Evolutionary conservation across 176 grass and related monocot genomes (phyloP).

Genomic region (Oryza nivara): DNA sequence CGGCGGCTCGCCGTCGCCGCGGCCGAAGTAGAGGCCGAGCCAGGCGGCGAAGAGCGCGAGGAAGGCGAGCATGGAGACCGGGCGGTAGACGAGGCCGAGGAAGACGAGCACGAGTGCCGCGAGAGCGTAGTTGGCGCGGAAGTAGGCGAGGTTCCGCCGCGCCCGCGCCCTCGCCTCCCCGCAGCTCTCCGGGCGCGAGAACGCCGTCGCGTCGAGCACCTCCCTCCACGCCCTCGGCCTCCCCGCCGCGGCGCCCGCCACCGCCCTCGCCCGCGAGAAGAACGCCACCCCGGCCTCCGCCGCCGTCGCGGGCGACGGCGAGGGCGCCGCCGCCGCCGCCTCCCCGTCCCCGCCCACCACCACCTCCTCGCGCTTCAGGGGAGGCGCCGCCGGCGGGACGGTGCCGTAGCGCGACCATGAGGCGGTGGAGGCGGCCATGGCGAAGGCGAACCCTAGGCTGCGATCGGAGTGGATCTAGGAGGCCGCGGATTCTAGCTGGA

Average conservation of each 20-base stretch:
- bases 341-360: not conserved
- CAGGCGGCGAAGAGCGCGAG: conserved; percentile 71
- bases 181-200: conserved; percentile 72
- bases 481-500: not conserved
- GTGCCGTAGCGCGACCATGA: conserved; percentile 66
- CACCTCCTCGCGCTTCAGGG: not conserved
- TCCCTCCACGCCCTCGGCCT: conserved; percentile 78
- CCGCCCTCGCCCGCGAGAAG: conserved; percentile 69
- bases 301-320: conserved; percentile 24
- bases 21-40: conserved; percentile 74
- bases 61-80: conserved; percentile 73
- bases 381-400: conserved; percentile 45
- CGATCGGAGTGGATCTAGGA: conserved; percentile 50
- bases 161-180: conserved; percentile 61
- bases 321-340: conserved; percentile 3
- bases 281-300: conserved; percentile 55
- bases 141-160: conserved; percentile 84
- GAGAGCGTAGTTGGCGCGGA: conserved; percentile 91
- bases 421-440: conserved; percentile 56
- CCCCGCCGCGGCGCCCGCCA: conserved; percentile 50
- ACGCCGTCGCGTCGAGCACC: conserved; percentile 59
- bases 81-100: conserved; percentile 72
- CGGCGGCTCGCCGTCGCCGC: conserved; percentile 55
- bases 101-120: conserved; percentile 61
- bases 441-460: conserved; percentile 31